Base-by-base conservation (phyloP, 139 green algal species). In the Desmodesmus armatus region DNA sequence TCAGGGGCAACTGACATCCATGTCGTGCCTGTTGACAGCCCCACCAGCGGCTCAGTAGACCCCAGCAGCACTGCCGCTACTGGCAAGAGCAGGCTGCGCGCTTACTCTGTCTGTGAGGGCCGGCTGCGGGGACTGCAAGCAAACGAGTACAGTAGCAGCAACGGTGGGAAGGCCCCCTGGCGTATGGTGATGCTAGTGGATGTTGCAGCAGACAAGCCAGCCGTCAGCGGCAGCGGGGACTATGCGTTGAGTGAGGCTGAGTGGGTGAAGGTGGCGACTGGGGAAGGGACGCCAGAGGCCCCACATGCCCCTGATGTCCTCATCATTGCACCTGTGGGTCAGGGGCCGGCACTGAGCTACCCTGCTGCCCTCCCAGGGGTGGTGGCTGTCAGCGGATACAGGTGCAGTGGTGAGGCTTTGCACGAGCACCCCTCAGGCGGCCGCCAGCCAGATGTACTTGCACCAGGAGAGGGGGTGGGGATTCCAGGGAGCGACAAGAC, bases 121-220 rank as follows among this genome's bases (percentile, higher is more conserved):
- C 51, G 67, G 17, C 53, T 86, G 27, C 67, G 80, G 2, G 80
- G 80, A 5, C 41, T 86, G 65, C 69, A 80, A n/a, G 67, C 80
- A 3, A n/a, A 49, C 13, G 41, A 80, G 43, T 47, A 80, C 3
- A 35, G 49, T 3, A 27, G 31, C 17, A 40, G 33, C 3, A 15
- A 49, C 1, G 21, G 33, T 47, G 5, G 29, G 0, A 49, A 35
- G 13, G 33, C 35, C 31, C 15, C 21, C 29, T 78, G 67, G 67
- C 80, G 67, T 11, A 69, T 80, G 70, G 80, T 86, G 49, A 67
- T 86, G 80, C 72, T 74, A 5, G 39, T 80, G 23, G 69, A 80
- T 17, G n/a, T 86, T 13, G 13, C 23, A 17, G 51, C 23, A 3
- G 27, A 23, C 6, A 17, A 6, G 19, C 39, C 51, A 41, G 39